A percentile compares a stretch with the other conserved stretches of the same genome.
phyloP scores from a whole-genome alignment of 164 flowering plant genomes.

The Stephania cephalantha region DNA sequence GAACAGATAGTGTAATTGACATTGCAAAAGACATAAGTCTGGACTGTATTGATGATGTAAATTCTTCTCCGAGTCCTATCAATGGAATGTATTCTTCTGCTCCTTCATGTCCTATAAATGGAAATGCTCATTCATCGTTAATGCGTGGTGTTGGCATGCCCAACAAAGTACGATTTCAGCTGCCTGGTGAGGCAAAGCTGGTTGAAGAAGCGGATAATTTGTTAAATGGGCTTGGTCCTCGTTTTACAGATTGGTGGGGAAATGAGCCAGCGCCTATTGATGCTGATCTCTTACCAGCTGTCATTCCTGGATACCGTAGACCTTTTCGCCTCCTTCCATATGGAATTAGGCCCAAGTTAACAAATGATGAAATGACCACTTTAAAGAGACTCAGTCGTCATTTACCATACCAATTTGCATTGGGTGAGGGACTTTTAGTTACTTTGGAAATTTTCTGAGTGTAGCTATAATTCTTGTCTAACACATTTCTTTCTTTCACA shows the following conservation, averaged over 20 bases:
- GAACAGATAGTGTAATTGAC: slow-evolving; percentile 15
- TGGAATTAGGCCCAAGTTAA: slow-evolving; percentile 70
- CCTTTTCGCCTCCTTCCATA: slow-evolving; percentile 96
- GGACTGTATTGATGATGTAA: slow-evolving; percentile 17
- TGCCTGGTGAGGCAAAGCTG: slow-evolving; percentile 77
- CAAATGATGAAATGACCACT: slow-evolving; percentile 87
- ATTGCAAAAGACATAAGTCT: slow-evolving; percentile 16
- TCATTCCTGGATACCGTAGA: slow-evolving; percentile 67
- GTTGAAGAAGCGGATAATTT: slow-evolving; percentile 68
- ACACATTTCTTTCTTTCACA: slow-evolving; percentile 20
- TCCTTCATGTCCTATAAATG: slow-evolving; percentile 14
- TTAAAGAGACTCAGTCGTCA: slow-evolving; percentile 82
- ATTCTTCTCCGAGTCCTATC: slow-evolving; percentile 20
- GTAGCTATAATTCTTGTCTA: not conserved
- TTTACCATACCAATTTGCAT: slow-evolving; percentile 82
- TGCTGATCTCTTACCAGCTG: slow-evolving; percentile 89
- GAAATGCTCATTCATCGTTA: slow-evolving; percentile 27
- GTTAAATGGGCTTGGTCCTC: slow-evolving; percentile 91
- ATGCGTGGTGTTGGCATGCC: slow-evolving; percentile 76
- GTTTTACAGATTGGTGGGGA: slow-evolving; percentile 98
- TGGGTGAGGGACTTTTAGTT: slow-evolving; percentile 41
- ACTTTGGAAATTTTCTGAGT: not conserved
- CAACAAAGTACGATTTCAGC: slow-evolving; percentile 59
- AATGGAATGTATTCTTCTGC: slow-evolving; percentile 12
- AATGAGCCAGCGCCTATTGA: slow-evolving; percentile 89